These are phyloP conservation scores for Yarrowia bubula DNA, from an alignment of 805 yeast genomes.

Conservation along the genomic window DNA sequence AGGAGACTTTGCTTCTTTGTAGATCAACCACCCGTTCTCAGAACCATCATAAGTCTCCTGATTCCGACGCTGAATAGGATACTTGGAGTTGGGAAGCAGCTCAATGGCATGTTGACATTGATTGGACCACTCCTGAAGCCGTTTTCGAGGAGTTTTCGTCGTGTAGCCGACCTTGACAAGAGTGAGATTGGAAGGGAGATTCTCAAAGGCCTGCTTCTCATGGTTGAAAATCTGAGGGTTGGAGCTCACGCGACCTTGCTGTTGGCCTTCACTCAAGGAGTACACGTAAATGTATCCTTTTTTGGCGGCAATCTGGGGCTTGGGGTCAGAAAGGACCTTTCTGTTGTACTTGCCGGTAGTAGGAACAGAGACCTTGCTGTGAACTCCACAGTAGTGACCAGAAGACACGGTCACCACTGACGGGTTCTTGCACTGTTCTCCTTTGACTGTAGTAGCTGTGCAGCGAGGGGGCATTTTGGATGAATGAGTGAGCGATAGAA, in stretches of 20 bases:
- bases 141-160: constrained; percentile 32
- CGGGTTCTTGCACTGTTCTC: constrained; percentile 16
- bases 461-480: background rate
- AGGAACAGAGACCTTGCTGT: background rate
- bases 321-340: background rate
- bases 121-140: constrained; percentile 37
- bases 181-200: constrained; percentile 25
- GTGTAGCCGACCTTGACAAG: constrained; percentile 39
- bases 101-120: constrained; percentile 36
- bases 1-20: constrained; percentile 29
- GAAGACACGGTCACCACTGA: constrained; percentile 3
- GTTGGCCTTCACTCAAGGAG: constrained; percentile 30
- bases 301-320: background rate
- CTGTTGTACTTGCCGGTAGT: constrained; percentile 10
- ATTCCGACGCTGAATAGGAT: constrained; percentile 27
- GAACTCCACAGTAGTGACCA: constrained; percentile 26
- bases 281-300: constrained; percentile 37
- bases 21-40: constrained; percentile 35
- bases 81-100: constrained; percentile 28
- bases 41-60: constrained; percentile 27
- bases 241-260: constrained; percentile 23
- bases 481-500: background rate
- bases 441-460: constrained; percentile 3
- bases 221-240: constrained; percentile 35
- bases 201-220: constrained; percentile 28